Conservation (phyloP, 1,284 basidiomycete genomes). For the Coniferiporia sulphurascens region DNA sequence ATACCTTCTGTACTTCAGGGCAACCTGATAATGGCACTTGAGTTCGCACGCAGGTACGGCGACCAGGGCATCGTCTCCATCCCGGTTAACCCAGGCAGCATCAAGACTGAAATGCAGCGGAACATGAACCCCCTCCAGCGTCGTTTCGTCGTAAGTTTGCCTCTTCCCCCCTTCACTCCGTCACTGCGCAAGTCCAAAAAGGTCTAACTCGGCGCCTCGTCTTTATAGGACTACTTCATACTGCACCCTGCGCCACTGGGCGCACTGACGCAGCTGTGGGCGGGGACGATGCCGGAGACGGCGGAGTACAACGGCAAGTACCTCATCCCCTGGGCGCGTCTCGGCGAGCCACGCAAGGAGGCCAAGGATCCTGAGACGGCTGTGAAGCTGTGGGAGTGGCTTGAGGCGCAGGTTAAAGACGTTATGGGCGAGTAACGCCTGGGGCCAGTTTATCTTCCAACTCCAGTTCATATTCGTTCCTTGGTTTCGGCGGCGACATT, state of each 20-base stretch:
- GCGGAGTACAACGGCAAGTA: slow-evolving; percentile 33
- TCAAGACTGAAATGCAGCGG: slow-evolving; percentile 42
- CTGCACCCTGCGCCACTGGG: slow-evolving; percentile 28
- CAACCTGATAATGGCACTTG: slow-evolving; percentile 28
- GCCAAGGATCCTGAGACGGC: slow-evolving; percentile 1
- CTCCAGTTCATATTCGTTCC: too few species aligned
- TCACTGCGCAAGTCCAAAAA: neutral
- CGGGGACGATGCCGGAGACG: slow-evolving; percentile 39
- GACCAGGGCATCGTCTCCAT: slow-evolving; percentile 27
- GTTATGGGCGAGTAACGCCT: neutral
- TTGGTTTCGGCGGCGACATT: too few species aligned
- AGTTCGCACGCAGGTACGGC: slow-evolving; percentile 25
- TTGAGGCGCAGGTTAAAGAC: slow-evolving; percentile 5
- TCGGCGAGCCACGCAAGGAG: neutral
- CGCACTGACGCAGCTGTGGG: slow-evolving; percentile 42
- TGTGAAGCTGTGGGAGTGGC: slow-evolving; percentile 5
- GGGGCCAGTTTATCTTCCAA: too few species aligned
- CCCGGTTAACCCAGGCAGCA: slow-evolving; percentile 27
- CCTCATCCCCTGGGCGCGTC: slow-evolving; percentile 11
- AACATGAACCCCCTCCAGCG: slow-evolving; percentile 22
- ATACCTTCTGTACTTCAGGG: slow-evolving; percentile 2
- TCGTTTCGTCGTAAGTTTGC: neutral
- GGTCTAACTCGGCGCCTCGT: neutral
- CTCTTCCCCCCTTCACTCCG: neutral
- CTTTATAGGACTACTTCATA: neutral